Evolutionary conservation across 306 rosid species (phyloP).

Genomic region (Begonia peltatifolia): DNA sequence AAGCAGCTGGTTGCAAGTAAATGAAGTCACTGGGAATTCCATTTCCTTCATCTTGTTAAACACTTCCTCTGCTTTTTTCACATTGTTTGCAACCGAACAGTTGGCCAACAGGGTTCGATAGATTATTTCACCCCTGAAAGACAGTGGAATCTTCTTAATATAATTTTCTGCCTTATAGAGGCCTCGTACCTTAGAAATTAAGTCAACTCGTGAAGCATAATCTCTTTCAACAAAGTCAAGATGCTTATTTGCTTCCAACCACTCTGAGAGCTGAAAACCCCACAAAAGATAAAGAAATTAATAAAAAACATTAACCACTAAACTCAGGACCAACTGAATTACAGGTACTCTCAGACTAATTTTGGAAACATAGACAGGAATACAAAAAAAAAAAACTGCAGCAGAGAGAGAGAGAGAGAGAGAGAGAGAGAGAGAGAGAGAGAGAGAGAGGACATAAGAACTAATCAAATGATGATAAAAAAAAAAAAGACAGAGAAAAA

Average conservation of each 20-base stretch:
- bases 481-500: no score
- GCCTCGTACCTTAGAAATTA: conserved; percentile 61
- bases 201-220: conserved; percentile 62
- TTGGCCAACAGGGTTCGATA: conserved; percentile 58
- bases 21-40: conserved; percentile 39
- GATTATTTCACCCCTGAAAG: conserved; percentile 55
- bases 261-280: conserved; percentile 58
- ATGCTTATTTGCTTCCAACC: conserved; percentile 43
- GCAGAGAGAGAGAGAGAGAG: no score
- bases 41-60: conserved; percentile 70
- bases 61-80: conserved; percentile 48
- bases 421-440: no score
- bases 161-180: conserved; percentile 49
- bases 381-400: no score
- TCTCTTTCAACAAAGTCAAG: conserved; percentile 48
- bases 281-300: background rate
- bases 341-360: no score
- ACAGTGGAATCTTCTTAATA: conserved; percentile 46
- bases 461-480: no score
- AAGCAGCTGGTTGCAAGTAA: conserved; percentile 68
- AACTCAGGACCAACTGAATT: no score
- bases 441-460: no score
- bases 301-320: no score
- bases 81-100: conserved; percentile 26
- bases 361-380: no score